A percentile compares a stretch with the other conserved stretches of the same genome.
These are phyloP conservation scores for Trichoderma afroharzianum DNA, from an alignment of 2,329 filamentous ascomycete genomes.

Conservation along the genomic window DNA sequence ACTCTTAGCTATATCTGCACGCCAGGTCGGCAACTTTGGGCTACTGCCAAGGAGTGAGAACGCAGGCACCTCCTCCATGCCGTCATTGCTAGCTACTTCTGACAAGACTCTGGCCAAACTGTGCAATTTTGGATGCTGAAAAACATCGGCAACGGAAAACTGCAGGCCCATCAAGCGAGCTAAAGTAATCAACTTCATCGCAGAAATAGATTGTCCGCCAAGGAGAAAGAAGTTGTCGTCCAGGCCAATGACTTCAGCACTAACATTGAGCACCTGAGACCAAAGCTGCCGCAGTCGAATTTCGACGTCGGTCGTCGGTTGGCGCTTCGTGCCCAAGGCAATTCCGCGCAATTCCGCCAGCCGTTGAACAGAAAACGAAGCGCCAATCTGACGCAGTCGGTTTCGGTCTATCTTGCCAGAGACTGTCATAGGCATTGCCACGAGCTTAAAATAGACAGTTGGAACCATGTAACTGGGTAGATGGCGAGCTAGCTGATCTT, in stretches of 20 bases:
- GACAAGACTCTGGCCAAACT: no score
- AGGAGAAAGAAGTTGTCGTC: slow-evolving; percentile 47
- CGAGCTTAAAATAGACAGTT: background rate
- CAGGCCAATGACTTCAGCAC: slow-evolving; percentile 32
- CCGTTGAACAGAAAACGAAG: background rate
- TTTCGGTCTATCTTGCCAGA: slow-evolving; percentile 2
- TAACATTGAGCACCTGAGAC: slow-evolving; percentile 19
- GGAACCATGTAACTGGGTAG: background rate
- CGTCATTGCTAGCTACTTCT: no score
- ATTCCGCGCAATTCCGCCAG: background rate
- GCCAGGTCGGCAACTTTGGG: background rate
- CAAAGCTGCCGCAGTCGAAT: background rate
- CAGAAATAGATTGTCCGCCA: slow-evolving; percentile 46
- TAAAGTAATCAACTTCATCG: slow-evolving; percentile 43
- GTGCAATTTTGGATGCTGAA: background rate
- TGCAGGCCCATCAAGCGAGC: background rate
- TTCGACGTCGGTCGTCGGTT: background rate
- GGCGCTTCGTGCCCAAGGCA: background rate
- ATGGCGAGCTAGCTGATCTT: no score
- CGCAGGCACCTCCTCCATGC: no score
- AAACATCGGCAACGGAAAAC: background rate
- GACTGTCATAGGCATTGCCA: background rate
- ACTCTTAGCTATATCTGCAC: background rate
- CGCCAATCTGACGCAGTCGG: background rate
- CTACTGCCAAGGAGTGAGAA: background rate